A percentile compares a stretch with the other conserved stretches of the same genome.
Conservation (phyloP, 1,284 basidiomycete species). For the Cutaneotrichosporon daszewskae region DNA sequence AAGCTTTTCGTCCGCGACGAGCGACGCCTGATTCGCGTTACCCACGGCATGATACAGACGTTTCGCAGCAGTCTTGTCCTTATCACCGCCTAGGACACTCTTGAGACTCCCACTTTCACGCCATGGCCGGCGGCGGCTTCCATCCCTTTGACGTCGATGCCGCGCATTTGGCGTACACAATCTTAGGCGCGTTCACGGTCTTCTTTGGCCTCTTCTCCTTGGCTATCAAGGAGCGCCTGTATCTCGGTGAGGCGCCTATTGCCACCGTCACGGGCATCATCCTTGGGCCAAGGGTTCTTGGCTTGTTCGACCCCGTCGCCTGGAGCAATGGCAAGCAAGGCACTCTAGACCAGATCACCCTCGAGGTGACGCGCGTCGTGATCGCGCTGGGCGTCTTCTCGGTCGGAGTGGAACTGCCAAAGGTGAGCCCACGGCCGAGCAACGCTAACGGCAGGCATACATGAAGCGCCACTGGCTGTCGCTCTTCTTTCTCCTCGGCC, state of each 20-base stretch:
- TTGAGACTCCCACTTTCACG: not conserved
- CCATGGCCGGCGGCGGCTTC: constrained; percentile 22
- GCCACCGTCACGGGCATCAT: constrained; percentile 93
- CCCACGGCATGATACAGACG: no score
- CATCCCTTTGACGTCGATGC: constrained; percentile 46
- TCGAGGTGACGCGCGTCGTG: constrained; percentile 92
- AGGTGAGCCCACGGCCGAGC: constrained; percentile 48
- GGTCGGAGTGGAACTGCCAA: constrained; percentile 91
- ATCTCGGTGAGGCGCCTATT: constrained; percentile 94
- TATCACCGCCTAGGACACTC: not conserved
- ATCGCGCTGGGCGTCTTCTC: constrained; percentile 97
- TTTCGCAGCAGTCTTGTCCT: no score
- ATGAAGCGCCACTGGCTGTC: constrained; percentile 86
- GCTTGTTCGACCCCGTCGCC: constrained; percentile 74
- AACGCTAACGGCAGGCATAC: constrained; percentile 56
- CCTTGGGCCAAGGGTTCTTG: constrained; percentile 77
- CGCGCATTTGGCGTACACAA: constrained; percentile 61
- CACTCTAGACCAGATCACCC: constrained; percentile 63
- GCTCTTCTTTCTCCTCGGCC: constrained; percentile 75
- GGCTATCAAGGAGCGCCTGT: constrained; percentile 86
- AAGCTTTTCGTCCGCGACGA: no score
- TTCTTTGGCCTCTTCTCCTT: constrained; percentile 80
- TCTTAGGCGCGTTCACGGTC: constrained; percentile 75
- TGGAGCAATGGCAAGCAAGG: constrained; percentile 61
- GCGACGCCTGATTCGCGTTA: no score